A percentile compares a stretch with the other conserved stretches of the same genome.
Conservation (phyloP, 495 filamentous ascomycete species). For the Aspergillus campestris region DNA sequence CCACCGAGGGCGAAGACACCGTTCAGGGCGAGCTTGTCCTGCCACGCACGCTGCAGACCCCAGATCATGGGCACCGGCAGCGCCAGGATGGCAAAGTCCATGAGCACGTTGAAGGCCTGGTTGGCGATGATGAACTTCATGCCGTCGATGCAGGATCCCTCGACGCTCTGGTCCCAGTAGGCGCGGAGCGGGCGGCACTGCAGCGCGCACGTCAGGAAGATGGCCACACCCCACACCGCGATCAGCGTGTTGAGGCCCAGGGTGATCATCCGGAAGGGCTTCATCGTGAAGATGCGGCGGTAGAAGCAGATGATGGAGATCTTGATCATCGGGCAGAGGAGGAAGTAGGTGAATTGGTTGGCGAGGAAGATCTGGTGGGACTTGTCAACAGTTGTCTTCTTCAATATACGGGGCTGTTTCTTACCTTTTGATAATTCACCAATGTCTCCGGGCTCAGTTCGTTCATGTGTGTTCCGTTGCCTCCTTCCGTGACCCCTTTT, state of each 20-base stretch:
- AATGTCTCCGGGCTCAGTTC: constrained; percentile 17
- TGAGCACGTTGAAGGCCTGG: constrained; percentile 35
- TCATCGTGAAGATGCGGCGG: constrained; percentile 36
- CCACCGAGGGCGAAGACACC: constrained; percentile 40
- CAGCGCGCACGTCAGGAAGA: constrained; percentile 31
- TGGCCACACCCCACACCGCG: constrained; percentile 24
- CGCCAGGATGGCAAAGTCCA: constrained; percentile 36
- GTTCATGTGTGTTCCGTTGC: constrained; percentile 23
- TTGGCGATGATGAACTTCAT: constrained; percentile 35
- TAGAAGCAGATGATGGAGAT: constrained; percentile 41
- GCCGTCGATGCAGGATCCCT: constrained; percentile 28
- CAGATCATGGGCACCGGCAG: constrained; percentile 38
- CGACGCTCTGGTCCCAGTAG: constrained; percentile 33
- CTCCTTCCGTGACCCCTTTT: constrained; percentile 30
- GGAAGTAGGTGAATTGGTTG: constrained; percentile 38
- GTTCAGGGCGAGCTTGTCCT: constrained; percentile 40
- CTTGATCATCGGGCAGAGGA: constrained; percentile 34
- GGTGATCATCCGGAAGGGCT: constrained; percentile 24
- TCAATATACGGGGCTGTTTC: neutral
- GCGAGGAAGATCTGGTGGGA: constrained; percentile 34
- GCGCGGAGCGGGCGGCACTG: constrained; percentile 34
- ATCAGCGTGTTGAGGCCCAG: constrained; percentile 27
- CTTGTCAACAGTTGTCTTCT: neutral
- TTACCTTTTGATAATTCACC: constrained; percentile 32
- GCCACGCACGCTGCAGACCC: constrained; percentile 31